Evolutionary conservation across 768 basidiomycete genomes (phyloP).

Genomic region (Tubosaeta brunneosetosa): DNA sequence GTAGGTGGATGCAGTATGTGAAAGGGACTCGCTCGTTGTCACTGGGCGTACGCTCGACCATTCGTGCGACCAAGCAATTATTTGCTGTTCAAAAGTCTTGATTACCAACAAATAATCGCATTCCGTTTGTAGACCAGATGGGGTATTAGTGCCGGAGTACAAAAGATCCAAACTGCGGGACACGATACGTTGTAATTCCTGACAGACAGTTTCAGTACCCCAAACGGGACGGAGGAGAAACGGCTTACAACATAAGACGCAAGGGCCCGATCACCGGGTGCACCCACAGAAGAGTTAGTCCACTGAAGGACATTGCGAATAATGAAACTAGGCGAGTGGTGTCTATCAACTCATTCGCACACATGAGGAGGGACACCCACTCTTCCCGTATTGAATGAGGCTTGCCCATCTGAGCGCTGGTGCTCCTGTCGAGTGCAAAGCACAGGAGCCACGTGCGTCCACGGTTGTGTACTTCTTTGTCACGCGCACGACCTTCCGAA

Average conservation of each 20-base stretch:
- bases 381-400: conserved; percentile 92
- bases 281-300: conserved; percentile 62
- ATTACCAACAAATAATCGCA: conserved; percentile 83
- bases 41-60: conserved; percentile 29
- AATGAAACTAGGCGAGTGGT: conserved; percentile 54
- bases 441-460: conserved; percentile 93
- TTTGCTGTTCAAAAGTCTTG: conserved; percentile 79
- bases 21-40: conserved; percentile 14
- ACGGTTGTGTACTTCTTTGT: conserved; percentile 85
- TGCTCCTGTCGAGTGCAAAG: conserved; percentile 81
- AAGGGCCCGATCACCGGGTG: conserved; percentile 61
- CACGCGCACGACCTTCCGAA: conserved; percentile 74
- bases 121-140: conserved; percentile 78
- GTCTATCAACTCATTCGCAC: background rate
- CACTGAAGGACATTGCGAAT: conserved; percentile 79
- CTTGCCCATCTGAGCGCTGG: conserved; percentile 96
- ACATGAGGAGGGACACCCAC: conserved; percentile 42
- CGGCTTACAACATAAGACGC: conserved; percentile 69
- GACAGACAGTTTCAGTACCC: conserved; percentile 2
- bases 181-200: conserved; percentile 87
- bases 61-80: conserved; percentile 58
- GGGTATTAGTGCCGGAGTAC: conserved; percentile 74
- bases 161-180: conserved; percentile 86
- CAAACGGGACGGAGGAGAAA: background rate
- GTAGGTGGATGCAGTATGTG: background rate